Evolutionary conservation across 768 basidiomycete species (phyloP), one percentile per base, ranked within the genome.

Genomic region (Tylopilus subfusipes): DNA sequence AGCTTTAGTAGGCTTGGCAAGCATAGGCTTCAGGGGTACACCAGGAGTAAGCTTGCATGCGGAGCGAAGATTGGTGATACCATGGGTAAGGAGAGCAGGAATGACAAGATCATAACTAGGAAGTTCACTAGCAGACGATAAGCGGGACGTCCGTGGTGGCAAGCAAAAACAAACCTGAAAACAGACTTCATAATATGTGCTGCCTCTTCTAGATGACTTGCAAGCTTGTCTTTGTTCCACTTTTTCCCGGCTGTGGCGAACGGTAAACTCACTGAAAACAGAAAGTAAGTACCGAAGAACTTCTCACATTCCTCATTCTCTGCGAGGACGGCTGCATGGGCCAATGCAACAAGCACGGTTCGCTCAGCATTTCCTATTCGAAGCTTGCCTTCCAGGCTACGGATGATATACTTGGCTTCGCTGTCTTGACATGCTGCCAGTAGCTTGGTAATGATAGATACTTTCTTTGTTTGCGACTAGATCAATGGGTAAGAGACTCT

Each of bases 1-100:
- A 3, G 97, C 97, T 72, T 99, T 99, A 0, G 96, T 98, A 10
- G 97, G 97, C 72, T 98, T 99, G 16, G 97, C 97, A 48, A 99
- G 78, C 97, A 99, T 99, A 14, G 97, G 97, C 64, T 99, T 99
- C 33, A 99, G 77, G 1, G 97, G 97, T 33, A 98, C 86, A 56
- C 96, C 96, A 14, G 97, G 95, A 11, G 92, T 95, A 18, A 99
- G 81, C 68, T 90, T 93, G 77, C 97, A 98, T 42, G 77, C 75
- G 18, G 85, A 81, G 19, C 74, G 79, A 33, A 99, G 73, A 14
- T 81, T 76, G 34, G 80, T 80, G 42, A 95, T 80, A 2, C 96
- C 96, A 50, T 78, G 76, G 60, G 86, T 81, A 45, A 98, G 78
- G 27, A 99, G 75, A 2, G 93, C 90, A 3, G 97, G 97, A 27